Evolutionary conservation across 169 alveolate species (phyloP).

Genomic region (Cytauxzoon felis): DNA sequence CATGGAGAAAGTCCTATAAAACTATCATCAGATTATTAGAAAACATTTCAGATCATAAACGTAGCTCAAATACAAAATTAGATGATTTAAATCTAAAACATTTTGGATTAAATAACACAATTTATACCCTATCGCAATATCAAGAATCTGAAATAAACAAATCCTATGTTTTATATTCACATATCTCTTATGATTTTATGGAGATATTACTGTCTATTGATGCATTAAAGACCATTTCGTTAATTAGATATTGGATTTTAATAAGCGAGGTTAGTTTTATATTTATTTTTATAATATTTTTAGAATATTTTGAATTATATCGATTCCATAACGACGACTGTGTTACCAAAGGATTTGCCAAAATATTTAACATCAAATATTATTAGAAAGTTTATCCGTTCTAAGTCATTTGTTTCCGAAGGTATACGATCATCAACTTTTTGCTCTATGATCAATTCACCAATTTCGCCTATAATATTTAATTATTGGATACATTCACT

Average conservation of each 20-base stretch:
- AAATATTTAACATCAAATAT: not conserved
- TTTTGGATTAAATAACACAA: no score
- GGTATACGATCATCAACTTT: not conserved
- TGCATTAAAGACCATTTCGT: not conserved
- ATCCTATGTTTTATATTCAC: not conserved
- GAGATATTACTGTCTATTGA: not conserved
- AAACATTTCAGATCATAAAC: no score
- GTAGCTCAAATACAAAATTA: no score
- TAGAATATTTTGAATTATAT: conserved; percentile 1
- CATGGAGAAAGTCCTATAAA: conserved; percentile 3
- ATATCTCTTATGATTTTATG: not conserved
- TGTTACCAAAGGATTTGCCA: conserved; percentile 6
- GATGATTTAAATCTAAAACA: no score
- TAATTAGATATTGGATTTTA: conserved; percentile 24
- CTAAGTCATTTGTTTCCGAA: not conserved
- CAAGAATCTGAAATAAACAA: not conserved
- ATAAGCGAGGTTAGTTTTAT: conserved; percentile 6
- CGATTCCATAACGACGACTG: not conserved
- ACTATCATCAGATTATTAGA: not conserved
- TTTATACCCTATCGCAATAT: no score
- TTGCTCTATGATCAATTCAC: conserved; percentile 24
- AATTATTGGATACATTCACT: conserved; percentile 19
- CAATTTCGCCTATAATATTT: conserved; percentile 23
- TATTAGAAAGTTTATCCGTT: not conserved
- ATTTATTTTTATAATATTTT: not conserved